Percentiles rank a stretch among this genome's conserved stretches.
Conservation (phyloP, 2,329 filamentous ascomycete genomes). For the Monosporascus sp. region DNA sequence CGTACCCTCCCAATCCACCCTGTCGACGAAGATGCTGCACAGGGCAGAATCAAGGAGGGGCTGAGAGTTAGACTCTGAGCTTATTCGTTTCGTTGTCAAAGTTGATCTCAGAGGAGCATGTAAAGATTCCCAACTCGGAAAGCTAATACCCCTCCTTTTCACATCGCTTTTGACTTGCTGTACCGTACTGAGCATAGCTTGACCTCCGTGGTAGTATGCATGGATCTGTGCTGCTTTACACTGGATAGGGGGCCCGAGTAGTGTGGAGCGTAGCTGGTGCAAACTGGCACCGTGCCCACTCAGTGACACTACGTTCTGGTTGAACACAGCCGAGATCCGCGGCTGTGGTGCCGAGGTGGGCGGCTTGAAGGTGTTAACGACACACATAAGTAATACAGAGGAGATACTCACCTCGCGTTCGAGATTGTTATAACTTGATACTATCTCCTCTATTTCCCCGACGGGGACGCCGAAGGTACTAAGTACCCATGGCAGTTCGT, state of each 20-base stretch:
- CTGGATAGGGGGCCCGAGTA: not conserved
- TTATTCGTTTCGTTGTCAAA: conserved; percentile 3
- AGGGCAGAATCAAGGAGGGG: conserved; percentile 8
- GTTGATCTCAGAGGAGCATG: conserved; percentile 1
- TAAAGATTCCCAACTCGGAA: conserved; percentile 2
- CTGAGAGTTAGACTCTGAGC: not conserved
- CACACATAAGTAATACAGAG: not conserved
- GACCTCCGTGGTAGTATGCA: conserved; percentile 3
- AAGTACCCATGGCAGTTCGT: conserved; percentile 1
- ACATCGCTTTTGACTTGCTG: conserved; percentile 1
- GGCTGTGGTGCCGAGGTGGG: not conserved
- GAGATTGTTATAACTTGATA: not conserved
- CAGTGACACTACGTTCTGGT: conserved; percentile 1
- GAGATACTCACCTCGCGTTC: not conserved
- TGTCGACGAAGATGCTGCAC: conserved; percentile 5
- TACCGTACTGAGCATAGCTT: not conserved
- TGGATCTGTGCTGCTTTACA: conserved; percentile 1
- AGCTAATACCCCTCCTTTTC: not conserved
- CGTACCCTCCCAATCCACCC: conserved; percentile 6
- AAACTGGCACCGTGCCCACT: not conserved
- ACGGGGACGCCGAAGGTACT: conserved; percentile 1
- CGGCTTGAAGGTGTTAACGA: not conserved
- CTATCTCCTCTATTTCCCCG: not conserved
- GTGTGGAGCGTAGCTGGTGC: not conserved
- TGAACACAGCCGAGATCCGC: conserved; percentile 1